These are phyloP conservation scores for Boletellus sp. DNA, from an alignment of 768 basidiomycete species.

Conservation along the genomic window DNA sequence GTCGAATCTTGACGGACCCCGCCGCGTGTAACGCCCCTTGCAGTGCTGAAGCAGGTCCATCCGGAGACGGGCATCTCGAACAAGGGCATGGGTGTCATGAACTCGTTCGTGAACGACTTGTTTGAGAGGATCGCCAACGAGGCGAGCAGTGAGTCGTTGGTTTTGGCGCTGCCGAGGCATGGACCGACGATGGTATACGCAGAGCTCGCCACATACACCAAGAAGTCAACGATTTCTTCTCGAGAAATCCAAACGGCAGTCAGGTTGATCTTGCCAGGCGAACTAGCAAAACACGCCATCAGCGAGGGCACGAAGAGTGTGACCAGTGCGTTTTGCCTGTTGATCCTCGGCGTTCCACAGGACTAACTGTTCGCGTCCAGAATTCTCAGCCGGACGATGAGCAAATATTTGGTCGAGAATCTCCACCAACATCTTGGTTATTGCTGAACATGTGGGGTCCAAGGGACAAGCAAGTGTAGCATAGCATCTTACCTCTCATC, in stretches of 20 bases:
- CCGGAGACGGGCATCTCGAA: slow-evolving; percentile 73
- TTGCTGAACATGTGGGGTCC: not conserved
- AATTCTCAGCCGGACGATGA: slow-evolving; percentile 28
- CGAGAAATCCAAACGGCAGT: slow-evolving; percentile 72
- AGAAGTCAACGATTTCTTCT: slow-evolving; percentile 72
- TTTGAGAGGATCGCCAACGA: slow-evolving; percentile 57
- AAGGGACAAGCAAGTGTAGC: slow-evolving; percentile 14
- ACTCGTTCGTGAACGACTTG: slow-evolving; percentile 63
- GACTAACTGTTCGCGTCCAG: slow-evolving; percentile 11
- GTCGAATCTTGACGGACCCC: not conserved
- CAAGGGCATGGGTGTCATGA: slow-evolving; percentile 57
- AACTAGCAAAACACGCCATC: slow-evolving; percentile 73
- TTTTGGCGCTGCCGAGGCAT: not conserved
- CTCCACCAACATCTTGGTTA: not conserved
- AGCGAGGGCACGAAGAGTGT: slow-evolving; percentile 70
- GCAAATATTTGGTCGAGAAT: not conserved
- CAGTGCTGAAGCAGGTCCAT: slow-evolving; percentile 69
- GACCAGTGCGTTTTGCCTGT: slow-evolving; percentile 33
- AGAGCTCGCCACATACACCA: slow-evolving; percentile 66
- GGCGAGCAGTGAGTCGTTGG: slow-evolving; percentile 41
- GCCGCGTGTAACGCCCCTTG: not conserved
- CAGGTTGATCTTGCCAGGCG: slow-evolving; percentile 66
- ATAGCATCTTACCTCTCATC: slow-evolving; percentile 17
- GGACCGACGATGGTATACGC: not conserved
- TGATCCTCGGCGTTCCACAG: not conserved